Evolutionary conservation across 176 grass and related monocot species (phyloP).

Genomic region (Calamus simplicifolius): DNA sequence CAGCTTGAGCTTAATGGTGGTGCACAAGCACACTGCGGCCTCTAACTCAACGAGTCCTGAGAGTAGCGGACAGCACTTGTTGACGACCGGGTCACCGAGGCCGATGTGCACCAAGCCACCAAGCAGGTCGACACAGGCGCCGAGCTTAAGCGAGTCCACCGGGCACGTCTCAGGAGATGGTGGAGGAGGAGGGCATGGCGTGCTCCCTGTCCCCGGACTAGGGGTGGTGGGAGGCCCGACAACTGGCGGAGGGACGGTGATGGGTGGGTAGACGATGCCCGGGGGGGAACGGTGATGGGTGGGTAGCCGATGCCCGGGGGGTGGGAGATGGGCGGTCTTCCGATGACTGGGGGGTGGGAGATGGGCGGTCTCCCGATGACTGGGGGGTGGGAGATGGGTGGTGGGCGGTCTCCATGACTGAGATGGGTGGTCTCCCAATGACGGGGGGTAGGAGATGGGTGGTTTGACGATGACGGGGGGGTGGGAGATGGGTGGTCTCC

Average conservation of each 20-base stretch:
- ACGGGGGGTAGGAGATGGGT: slow-evolving; percentile 4
- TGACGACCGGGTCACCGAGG: slow-evolving; percentile 68
- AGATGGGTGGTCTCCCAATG: slow-evolving; percentile 17
- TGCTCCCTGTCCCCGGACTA: not conserved
- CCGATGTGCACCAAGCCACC: slow-evolving; percentile 93
- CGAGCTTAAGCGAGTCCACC: slow-evolving; percentile 77
- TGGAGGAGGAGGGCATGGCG: slow-evolving; percentile 31
- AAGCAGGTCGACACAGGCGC: slow-evolving; percentile 90
- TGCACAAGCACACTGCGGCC: slow-evolving; percentile 94
- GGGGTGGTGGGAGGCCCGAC: not conserved
- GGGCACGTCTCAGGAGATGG: slow-evolving; percentile 38
- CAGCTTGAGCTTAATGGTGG: slow-evolving; percentile 83
- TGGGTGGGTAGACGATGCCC: not conserved
- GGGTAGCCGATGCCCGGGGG: slow-evolving; percentile 16
- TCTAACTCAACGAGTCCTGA: slow-evolving; percentile 76
- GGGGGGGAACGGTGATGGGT: not conserved
- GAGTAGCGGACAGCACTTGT: slow-evolving; percentile 88
- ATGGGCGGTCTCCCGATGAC: slow-evolving; percentile 3
- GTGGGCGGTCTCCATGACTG: slow-evolving; percentile 2
- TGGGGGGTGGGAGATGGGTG: slow-evolving; percentile 11
- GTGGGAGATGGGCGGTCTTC: not conserved
- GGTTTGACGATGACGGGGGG: slow-evolving; percentile 9
- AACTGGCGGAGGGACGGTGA: not conserved
- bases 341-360: not conserved
- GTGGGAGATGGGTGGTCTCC: not conserved